phyloP scores from a whole-genome alignment of 352 stramenopile genomes.

The Elongisporangium prolatum region DNA sequence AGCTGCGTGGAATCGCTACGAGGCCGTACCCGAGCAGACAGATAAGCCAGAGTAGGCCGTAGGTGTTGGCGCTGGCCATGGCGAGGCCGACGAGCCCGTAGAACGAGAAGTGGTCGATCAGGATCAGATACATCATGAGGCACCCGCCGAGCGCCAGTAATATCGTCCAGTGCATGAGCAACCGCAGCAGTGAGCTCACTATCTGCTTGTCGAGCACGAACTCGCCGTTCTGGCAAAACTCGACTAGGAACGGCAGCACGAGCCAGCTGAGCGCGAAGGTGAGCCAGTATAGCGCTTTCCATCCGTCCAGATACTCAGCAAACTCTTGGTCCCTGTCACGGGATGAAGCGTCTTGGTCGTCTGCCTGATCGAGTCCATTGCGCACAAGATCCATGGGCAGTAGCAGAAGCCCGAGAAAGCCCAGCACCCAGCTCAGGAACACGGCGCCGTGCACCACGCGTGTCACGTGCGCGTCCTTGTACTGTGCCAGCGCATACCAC shows the following conservation, averaged over 20 bases:
- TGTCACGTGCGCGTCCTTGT: slow-evolving; percentile 43
- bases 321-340: slow-evolving; percentile 5
- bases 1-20: slow-evolving; percentile 42
- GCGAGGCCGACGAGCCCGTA: slow-evolving; percentile 41
- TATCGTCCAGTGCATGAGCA: slow-evolving; percentile 62
- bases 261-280: slow-evolving; percentile 66
- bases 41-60: slow-evolving; percentile 60
- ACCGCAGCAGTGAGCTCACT: slow-evolving; percentile 22
- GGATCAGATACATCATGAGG: slow-evolving; percentile 35
- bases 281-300: slow-evolving; percentile 61
- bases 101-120: slow-evolving; percentile 52
- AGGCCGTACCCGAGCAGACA: slow-evolving; percentile 59
- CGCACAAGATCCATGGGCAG: slow-evolving; percentile 55
- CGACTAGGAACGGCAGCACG: slow-evolving; percentile 51
- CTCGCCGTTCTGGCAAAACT: slow-evolving; percentile 60
- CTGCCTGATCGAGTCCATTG: slow-evolving; percentile 18
- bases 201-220: slow-evolving; percentile 39
- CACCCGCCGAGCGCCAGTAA: slow-evolving; percentile 18
- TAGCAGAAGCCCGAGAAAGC: slow-evolving; percentile 55
- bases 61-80: slow-evolving; percentile 65
- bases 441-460: slow-evolving; percentile 30
- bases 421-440: slow-evolving; percentile 54
- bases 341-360: not conserved
- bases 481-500: slow-evolving; percentile 53
- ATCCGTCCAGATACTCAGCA: slow-evolving; percentile 24